A percentile compares a stretch with the other conserved stretches of the same genome.
These are phyloP conservation scores for Kwoniella shandongensis DNA, from an alignment of 768 basidiomycete genomes.

Conservation along the genomic window DNA sequence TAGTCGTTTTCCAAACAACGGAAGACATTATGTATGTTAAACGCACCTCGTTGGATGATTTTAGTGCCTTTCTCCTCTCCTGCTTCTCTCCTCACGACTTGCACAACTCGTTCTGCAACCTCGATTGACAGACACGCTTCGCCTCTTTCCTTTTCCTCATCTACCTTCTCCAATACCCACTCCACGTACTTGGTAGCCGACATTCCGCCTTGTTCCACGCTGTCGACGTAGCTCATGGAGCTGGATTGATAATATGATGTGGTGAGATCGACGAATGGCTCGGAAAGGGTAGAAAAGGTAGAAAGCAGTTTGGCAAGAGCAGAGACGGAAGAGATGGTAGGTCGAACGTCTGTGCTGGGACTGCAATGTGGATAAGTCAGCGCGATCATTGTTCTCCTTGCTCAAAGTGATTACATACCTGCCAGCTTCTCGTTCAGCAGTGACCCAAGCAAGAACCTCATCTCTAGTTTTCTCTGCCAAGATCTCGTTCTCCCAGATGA, in stretches of 20 bases:
- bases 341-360: conserved; percentile 7
- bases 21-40: not conserved
- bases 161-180: conserved; percentile 40
- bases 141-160: conserved; percentile 37
- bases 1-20: not conserved
- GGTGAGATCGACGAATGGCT: conserved; percentile 27
- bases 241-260: conserved; percentile 12
- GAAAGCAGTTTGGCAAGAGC: conserved; percentile 21
- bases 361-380: conserved; percentile 3
- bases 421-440: conserved; percentile 21
- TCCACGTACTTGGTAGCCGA: conserved; percentile 35
- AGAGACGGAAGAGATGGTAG: conserved; percentile 19
- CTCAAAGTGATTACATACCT: conserved; percentile 14
- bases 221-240: conserved; percentile 5
- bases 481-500: conserved; percentile 42
- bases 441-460: conserved; percentile 37
- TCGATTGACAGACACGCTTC: conserved; percentile 17
- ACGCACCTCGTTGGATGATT: conserved; percentile 36
- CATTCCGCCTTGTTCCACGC: conserved; percentile 15
- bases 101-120: conserved; percentile 28
- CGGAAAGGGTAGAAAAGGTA: conserved; percentile 15
- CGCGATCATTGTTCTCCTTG: no score
- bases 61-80: conserved; percentile 26
- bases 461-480: conserved; percentile 35
- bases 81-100: conserved; percentile 21